Conservation (phyloP, 768 basidiomycete genomes). For the Rhizopogon vinicolor region DNA sequence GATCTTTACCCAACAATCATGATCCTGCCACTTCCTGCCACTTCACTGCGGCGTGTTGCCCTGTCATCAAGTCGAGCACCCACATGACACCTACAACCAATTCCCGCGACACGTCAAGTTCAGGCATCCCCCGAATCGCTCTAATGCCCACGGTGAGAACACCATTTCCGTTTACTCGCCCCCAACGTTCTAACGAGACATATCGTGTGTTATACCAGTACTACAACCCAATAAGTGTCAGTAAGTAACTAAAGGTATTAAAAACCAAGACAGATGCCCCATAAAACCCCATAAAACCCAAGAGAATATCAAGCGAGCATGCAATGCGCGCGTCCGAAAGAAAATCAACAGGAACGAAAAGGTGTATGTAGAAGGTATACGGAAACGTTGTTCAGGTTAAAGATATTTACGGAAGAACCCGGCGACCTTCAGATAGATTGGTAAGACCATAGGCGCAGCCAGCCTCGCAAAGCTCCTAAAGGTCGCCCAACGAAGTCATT, state of each 20-base stretch:
- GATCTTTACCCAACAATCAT: neutral
- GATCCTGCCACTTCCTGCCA: neutral
- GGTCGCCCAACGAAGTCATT: constrained; percentile 50
- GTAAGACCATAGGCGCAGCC: constrained; percentile 34
- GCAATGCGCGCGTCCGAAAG: constrained; percentile 6
- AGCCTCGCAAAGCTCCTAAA: constrained; percentile 40
- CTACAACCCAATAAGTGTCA: neutral
- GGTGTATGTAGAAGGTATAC: constrained; percentile 11
- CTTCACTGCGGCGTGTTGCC: neutral
- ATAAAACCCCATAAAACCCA: constrained; percentile 4
- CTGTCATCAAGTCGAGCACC: neutral
- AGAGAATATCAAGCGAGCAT: neutral
- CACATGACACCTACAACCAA: neutral
- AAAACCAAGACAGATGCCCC: neutral
- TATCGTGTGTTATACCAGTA: neutral
- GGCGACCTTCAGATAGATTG: constrained; percentile 44
- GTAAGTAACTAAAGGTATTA: neutral
- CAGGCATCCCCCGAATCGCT: neutral
- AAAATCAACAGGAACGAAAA: constrained; percentile 20
- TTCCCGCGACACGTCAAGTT: constrained; percentile 1
- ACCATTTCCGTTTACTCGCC: neutral
- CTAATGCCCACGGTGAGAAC: neutral
- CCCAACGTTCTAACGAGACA: neutral
- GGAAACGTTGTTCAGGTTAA: constrained; percentile 10
- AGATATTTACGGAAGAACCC: constrained; percentile 40